These are phyloP conservation scores for Fraxinus latifolia DNA, from an alignment of 305 asterid genomes.

Conservation along the genomic window DNA sequence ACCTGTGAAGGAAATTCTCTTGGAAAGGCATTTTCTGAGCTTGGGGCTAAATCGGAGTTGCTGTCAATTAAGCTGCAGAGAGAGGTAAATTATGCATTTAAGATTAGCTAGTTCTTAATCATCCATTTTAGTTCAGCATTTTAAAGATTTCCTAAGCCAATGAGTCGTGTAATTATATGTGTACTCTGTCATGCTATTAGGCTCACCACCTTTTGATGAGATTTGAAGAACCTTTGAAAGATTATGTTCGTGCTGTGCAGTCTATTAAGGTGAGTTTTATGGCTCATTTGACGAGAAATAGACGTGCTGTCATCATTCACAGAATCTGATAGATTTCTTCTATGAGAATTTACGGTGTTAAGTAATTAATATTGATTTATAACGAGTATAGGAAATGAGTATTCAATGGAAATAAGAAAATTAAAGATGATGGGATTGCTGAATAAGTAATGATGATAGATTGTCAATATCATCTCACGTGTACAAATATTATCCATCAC, in stretches of 20 bases:
- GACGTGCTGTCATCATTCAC: background rate
- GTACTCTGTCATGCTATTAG: slow-evolving; percentile 34
- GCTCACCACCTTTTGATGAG: slow-evolving; percentile 90
- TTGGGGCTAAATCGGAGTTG: slow-evolving; percentile 75
- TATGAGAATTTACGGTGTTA: slow-evolving; percentile 1
- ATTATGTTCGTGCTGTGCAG: slow-evolving; percentile 93
- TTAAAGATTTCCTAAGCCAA: slow-evolving; percentile 6
- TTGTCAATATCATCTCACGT: background rate
- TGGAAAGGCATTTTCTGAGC: slow-evolving; percentile 89
- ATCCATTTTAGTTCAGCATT: background rate
- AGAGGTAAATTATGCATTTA: slow-evolving; percentile 48
- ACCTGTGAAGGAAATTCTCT: slow-evolving; percentile 75
- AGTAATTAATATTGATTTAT: background rate
- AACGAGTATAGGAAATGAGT: background rate
- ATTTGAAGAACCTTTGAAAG: slow-evolving; percentile 94
- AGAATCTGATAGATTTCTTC: background rate
- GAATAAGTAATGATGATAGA: background rate
- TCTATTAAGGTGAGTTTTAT: slow-evolving; percentile 72
- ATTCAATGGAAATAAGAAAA: background rate
- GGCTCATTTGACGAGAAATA: slow-evolving; percentile 2
- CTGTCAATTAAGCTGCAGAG: slow-evolving; percentile 69
- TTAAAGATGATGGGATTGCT: background rate
- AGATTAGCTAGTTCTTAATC: background rate
- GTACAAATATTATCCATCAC: background rate
- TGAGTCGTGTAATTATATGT: background rate